These are phyloP conservation scores for Fistulifera solaris DNA, from an alignment of 108 stramenopile species.

Conservation along the genomic window DNA sequence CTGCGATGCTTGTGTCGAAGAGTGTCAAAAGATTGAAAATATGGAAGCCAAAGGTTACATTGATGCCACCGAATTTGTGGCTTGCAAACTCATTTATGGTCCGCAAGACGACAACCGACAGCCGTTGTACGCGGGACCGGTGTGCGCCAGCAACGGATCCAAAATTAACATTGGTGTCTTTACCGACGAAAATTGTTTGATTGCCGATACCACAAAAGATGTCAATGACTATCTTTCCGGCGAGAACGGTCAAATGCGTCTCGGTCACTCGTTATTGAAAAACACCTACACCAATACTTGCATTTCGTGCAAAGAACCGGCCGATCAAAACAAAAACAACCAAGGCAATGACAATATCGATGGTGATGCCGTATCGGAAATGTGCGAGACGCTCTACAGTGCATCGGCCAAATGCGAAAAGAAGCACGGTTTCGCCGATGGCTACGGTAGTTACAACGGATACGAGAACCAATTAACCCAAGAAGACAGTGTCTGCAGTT, in stretches of 20 bases:
- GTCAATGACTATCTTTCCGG: conserved; percentile 61
- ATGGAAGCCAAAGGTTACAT: conserved; percentile 83
- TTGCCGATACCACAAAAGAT: conserved; percentile 42
- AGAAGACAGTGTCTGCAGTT: conserved; percentile 69
- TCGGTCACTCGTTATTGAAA: conserved; percentile 79
- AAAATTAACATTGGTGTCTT: conserved; percentile 87
- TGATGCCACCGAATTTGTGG: conserved; percentile 72
- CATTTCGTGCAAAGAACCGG: conserved; percentile 45
- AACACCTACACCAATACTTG: conserved; percentile 56
- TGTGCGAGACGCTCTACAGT: conserved; percentile 67
- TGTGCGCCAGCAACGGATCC: conserved; percentile 54
- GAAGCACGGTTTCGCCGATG: conserved; percentile 55
- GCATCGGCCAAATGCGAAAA: conserved; percentile 77
- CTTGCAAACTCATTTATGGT: conserved; percentile 58
- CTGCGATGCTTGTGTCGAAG: conserved; percentile 58
- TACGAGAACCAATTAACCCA: conserved; percentile 63
- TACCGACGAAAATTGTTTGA: conserved; percentile 58
- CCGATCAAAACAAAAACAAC: conserved; percentile 17
- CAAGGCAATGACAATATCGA: conserved; percentile 27
- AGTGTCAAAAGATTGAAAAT: conserved; percentile 86
- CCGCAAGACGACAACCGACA: conserved; percentile 43
- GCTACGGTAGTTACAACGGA: conserved; percentile 25
- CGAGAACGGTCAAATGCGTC: conserved; percentile 47
- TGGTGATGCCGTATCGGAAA: conserved; percentile 33
- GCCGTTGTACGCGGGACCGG: conserved; percentile 62